Conservation (phyloP, 495 filamentous ascomycete genomes). For the Xylaria telfairii region DNA sequence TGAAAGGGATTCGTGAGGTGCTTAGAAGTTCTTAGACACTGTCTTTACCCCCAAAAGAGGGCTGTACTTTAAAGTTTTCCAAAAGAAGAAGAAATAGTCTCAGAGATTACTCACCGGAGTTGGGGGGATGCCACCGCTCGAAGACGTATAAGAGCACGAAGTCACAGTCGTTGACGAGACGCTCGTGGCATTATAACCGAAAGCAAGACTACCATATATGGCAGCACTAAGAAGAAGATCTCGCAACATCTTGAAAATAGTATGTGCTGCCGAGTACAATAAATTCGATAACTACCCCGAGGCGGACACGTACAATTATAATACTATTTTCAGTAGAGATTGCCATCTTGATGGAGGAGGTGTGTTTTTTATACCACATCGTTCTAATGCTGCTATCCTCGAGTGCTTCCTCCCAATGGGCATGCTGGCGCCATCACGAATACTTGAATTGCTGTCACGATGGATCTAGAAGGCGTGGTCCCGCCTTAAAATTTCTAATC, state of each 20-base stretch:
- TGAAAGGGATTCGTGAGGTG: background rate
- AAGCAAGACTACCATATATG: background rate
- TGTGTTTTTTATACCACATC: background rate
- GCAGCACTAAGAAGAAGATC: background rate
- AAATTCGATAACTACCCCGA: background rate
- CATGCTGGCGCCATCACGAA: background rate
- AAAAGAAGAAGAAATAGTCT: background rate
- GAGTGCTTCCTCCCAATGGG: background rate
- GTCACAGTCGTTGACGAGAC: background rate
- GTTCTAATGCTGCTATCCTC: background rate
- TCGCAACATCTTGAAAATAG: conserved; percentile 3
- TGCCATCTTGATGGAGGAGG: background rate
- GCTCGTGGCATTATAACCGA: background rate
- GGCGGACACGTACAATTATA: background rate
- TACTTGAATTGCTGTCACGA: background rate
- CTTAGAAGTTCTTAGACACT: background rate
- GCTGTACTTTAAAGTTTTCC: no score
- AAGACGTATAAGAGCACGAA: background rate
- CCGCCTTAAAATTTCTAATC: background rate
- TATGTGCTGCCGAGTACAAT: background rate
- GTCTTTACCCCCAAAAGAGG: no score
- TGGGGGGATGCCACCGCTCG: background rate
- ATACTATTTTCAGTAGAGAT: background rate
- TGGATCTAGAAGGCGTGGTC: background rate
- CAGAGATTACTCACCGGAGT: background rate